Base-by-base conservation (phyloP, 176 grass and related monocot genomes). In the Miscanthus lutarioriparius region DNA sequence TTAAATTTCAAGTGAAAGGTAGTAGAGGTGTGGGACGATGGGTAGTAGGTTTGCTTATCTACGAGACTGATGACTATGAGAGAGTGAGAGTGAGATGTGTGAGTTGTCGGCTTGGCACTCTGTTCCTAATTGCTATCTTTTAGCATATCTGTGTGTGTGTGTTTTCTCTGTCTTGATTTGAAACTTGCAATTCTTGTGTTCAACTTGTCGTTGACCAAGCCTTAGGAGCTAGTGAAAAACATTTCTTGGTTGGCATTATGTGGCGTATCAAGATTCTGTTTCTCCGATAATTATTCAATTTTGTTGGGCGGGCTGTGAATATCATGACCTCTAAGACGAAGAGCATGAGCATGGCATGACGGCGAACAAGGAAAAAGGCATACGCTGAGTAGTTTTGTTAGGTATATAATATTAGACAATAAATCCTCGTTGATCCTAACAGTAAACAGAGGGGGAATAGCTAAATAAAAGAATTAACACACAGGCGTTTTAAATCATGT, bases 1-100 rank as follows among this genome's bases (percentile, higher is more conserved):
- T 19, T 16, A 19, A 20, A 19, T 53, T 51, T 19, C 16, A 51
- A 51, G 16, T 51, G 48, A 4, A 51, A 22, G 19, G 8, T 22
- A 54, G 56, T 37, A 30, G 69, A 75, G 49, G 33, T 71, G 35
- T 77, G 58, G 58, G 58, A 25, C 58, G 3, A 10, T 62, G 26
- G 72, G 20, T 65, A 83, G 20, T 65, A 83, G 32, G 49, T 43
- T 23, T 35, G 54, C 56, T 89, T 89, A 82, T 89, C 56, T 25
- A 61, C n/a, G n/a, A 61, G 56, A 25, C 9, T 61, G 2, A 10
- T 4, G 54, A 8, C 53, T 56, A 22, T 16, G 44, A 47, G 44
- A 14, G 59, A 26, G 62, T 62, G 72, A 82, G 33, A 19, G n/a
- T 43, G 77, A 85, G 77, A 89, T 49, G 64, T 84, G 48, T 80